Conservation (phyloP, 768 basidiomycete species). For the Clitopilus passeckerianus region DNA sequence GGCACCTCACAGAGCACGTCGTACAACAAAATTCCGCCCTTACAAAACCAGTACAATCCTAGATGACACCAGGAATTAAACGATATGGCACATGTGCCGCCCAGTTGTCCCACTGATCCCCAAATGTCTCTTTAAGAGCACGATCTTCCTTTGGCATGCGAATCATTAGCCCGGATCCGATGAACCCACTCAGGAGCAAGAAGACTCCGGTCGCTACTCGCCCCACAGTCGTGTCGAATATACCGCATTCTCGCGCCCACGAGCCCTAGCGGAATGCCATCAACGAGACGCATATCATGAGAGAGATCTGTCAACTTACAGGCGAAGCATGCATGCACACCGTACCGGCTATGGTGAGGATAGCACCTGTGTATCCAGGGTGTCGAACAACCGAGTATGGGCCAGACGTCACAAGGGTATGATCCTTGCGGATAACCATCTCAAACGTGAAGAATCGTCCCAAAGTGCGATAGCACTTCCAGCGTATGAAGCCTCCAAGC, state of each 20-base stretch:
- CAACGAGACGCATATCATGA: background rate
- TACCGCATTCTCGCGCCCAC: slow-evolving; percentile 39
- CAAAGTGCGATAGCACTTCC: slow-evolving; percentile 38
- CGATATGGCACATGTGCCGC: slow-evolving; percentile 38
- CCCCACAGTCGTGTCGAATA: slow-evolving; percentile 26
- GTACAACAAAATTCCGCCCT: too few species aligned
- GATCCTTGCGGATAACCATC: slow-evolving; percentile 40
- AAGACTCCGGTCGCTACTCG: slow-evolving; percentile 19
- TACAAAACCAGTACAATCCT: too few species aligned
- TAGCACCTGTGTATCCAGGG: slow-evolving; percentile 43
- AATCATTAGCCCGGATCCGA: slow-evolving; percentile 27
- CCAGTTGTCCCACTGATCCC: slow-evolving; percentile 39
- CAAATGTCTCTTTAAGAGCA: slow-evolving; percentile 32
- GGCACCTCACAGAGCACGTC: too few species aligned
- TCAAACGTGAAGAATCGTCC: slow-evolving; percentile 48
- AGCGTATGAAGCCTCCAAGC: slow-evolving; percentile 36
- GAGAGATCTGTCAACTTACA: slow-evolving; percentile 17
- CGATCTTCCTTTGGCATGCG: slow-evolving; percentile 44
- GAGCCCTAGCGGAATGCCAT: slow-evolving; percentile 30
- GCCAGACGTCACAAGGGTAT: slow-evolving; percentile 41
- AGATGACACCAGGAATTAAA: slow-evolving; percentile 44
- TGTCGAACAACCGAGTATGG: slow-evolving; percentile 46
- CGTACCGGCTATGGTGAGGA: slow-evolving; percentile 29
- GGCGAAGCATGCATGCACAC: slow-evolving; percentile 27
- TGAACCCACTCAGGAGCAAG: slow-evolving; percentile 21